phyloP scores from a whole-genome alignment of 768 basidiomycete genomes.

The Rhodotorula kratochvilovae region DNA sequence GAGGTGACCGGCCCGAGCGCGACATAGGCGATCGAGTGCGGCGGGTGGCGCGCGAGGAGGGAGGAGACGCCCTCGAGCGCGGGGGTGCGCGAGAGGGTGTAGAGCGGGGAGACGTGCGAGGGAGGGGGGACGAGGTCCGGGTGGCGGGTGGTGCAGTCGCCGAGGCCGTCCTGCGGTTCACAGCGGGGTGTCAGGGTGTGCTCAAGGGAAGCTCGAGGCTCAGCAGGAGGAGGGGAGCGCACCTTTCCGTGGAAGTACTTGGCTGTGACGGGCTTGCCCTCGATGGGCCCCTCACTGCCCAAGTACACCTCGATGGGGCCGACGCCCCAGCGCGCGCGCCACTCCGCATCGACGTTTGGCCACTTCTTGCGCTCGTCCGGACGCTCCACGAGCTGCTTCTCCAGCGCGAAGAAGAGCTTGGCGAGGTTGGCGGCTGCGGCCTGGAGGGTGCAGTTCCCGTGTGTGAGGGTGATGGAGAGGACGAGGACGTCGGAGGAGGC shows the following conservation, averaged over 20 bases:
- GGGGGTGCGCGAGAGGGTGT: constrained; percentile 15
- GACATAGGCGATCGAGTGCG: constrained; percentile 64
- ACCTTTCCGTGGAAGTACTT: constrained; percentile 80
- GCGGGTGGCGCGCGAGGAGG: constrained; percentile 55
- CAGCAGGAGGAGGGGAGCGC: too few species aligned
- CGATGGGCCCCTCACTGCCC: constrained; percentile 64
- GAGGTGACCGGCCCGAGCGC: constrained; percentile 75
- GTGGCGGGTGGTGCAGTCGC: constrained; percentile 41
- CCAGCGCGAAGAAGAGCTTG: constrained; percentile 45
- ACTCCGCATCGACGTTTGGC: constrained; percentile 56
- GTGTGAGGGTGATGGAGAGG: constrained; percentile 67
- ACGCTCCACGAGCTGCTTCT: constrained; percentile 48
- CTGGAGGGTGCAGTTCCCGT: constrained; percentile 66
- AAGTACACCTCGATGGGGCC: constrained; percentile 61
- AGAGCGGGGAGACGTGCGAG: constrained; percentile 14
- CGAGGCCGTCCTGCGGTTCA: constrained; percentile 43
- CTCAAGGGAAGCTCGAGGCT: too few species aligned
- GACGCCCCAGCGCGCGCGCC: constrained; percentile 22
- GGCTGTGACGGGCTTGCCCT: constrained; percentile 68
- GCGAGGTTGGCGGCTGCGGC: constrained; percentile 43
- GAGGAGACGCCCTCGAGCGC: constrained; percentile 48
- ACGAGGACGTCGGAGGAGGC: constrained; percentile 80
- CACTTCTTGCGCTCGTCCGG: constrained; percentile 60
- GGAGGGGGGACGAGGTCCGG: constrained; percentile 38
- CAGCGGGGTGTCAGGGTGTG: too few species aligned